Evolutionary conservation across 2,329 filamentous ascomycete species (phyloP), one percentile per base, ranked within the genome.

Genomic region (Colletotrichum musicola): DNA sequence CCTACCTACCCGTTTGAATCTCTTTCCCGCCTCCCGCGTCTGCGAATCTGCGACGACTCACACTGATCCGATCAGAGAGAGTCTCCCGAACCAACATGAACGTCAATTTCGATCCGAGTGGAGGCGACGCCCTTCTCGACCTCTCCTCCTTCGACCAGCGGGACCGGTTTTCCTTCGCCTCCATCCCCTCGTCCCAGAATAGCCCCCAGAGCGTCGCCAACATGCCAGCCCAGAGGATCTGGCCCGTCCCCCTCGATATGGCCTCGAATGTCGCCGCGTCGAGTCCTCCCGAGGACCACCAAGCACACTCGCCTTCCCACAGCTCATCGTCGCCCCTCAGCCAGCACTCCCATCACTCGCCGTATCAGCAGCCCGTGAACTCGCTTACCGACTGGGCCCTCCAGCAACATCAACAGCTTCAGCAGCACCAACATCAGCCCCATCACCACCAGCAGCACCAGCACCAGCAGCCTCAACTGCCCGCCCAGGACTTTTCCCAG

Each of bases 361-460:
- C 87, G 4, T 88, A 84, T 75, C 84, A 86, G 74, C 78, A 82
- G 55, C 77, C 83, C 50, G 79, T 81, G 62, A 87, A 87, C 74
- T 81, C 85, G 14, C 77, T 91, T 71, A 86, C 87, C 54, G 88
- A 90, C 79, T 91, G 89, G 88, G 85, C 88, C 22, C 83, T 91
- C 59, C 84, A 87, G 63, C 85, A 87, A 71, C 84, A 86, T 58
- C 85, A 85, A 73, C 83, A 84, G 1, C 83, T 84, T 61, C 72
- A 78, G 50, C 73, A 74, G 30, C 83, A 84, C 60, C 72, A 78
- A 47, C 73, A 74, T 59, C 84, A 87, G 62, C 85, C 87, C 71
- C 84, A 86, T 55, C 85, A 85, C 72, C 83, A 84, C 68, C 42
- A 46, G 10, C 42, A 46, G 16, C 83, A 84, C 61, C 72, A 78